These are phyloP conservation scores for Phytophthora melonis DNA, from an alignment of 352 stramenopile genomes.

Conservation along the genomic window DNA sequence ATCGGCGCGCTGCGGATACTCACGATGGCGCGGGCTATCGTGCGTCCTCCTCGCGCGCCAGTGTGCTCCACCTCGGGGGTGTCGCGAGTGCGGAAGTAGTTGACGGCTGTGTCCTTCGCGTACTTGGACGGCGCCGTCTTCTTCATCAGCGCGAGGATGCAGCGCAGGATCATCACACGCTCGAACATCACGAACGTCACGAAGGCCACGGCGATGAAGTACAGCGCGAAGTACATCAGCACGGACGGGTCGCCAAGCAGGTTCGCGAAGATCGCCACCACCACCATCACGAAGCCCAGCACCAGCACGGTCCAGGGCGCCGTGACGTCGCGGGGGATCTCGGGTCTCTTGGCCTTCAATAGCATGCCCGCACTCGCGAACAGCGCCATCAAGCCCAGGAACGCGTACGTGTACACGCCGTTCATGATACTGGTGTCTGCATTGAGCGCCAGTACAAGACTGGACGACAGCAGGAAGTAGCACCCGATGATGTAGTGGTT, in stretches of 20 bases:
- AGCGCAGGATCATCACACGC: conserved; percentile 50
- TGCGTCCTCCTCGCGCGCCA: conserved; percentile 51
- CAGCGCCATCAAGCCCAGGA: conserved; percentile 83
- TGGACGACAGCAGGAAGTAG: conserved; percentile 73
- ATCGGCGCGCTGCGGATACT: conserved; percentile 64
- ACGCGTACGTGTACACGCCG: conserved; percentile 88
- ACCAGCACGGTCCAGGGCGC: conserved; percentile 50
- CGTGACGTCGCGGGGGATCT: conserved; percentile 71
- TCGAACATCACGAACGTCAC: conserved; percentile 66
- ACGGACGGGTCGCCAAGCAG: conserved; percentile 53
- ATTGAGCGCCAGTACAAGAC: conserved; percentile 70
- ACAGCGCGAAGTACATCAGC: conserved; percentile 63
- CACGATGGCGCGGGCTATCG: conserved; percentile 51
- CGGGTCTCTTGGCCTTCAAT: conserved; percentile 83
- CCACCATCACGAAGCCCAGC: conserved; percentile 51
- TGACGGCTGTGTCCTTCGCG: conserved; percentile 36
- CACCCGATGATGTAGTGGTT: conserved; percentile 77
- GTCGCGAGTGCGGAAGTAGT: conserved; percentile 37
- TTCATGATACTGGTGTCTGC: conserved; percentile 69
- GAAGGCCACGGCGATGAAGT: conserved; percentile 50
- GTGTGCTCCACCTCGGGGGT: conserved; percentile 37
- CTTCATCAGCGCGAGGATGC: conserved; percentile 50
- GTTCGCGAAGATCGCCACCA: conserved; percentile 56
- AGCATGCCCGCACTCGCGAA: conserved; percentile 84
- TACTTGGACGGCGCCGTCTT: conserved; percentile 43